Evolutionary conservation across 177 flowering plant species (phyloP).

Genomic region (Telopea speciosissima): DNA sequence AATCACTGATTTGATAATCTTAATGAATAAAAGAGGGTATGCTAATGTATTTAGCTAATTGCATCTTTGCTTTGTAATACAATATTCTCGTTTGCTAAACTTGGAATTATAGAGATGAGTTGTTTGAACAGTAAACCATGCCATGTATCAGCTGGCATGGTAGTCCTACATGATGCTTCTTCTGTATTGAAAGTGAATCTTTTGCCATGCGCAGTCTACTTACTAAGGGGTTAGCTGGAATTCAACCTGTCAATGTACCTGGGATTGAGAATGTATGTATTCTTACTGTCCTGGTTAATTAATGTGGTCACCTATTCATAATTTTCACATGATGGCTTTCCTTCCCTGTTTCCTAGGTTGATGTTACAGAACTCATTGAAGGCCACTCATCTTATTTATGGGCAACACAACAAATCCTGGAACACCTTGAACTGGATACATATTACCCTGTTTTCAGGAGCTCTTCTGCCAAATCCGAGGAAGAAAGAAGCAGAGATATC

Average conservation of each 20-base stretch:
- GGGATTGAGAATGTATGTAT: slow-evolving; percentile 89
- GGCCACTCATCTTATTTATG: slow-evolving; percentile 94
- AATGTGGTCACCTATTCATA: neutral
- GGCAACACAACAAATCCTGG: slow-evolving; percentile 61
- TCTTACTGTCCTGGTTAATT: neutral
- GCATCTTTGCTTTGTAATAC: neutral
- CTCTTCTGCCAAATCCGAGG: slow-evolving; percentile 13
- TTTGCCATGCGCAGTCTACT: slow-evolving; percentile 54
- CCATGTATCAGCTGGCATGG: neutral
- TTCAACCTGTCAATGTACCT: slow-evolving; percentile 62
- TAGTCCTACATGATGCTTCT: neutral
- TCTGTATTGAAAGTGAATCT: neutral
- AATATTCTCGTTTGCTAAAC: neutral
- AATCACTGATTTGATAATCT: neutral
- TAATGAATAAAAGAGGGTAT: neutral
- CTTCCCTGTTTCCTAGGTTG: slow-evolving; percentile 43
- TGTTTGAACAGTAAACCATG: neutral
- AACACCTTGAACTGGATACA: slow-evolving; percentile 70
- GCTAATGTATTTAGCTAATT: too few species aligned
- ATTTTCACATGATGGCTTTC: neutral
- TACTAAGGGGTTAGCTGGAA: slow-evolving; percentile 92
- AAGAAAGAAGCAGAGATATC: neutral
- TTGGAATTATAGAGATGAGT: neutral
- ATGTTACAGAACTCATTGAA: slow-evolving; percentile 72
- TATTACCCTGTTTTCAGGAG: slow-evolving; percentile 61